Evolutionary conservation across 2,329 filamentous ascomycete genomes (phyloP), one percentile per base, ranked within the genome.

Genomic region (Neospermospora avenae): DNA sequence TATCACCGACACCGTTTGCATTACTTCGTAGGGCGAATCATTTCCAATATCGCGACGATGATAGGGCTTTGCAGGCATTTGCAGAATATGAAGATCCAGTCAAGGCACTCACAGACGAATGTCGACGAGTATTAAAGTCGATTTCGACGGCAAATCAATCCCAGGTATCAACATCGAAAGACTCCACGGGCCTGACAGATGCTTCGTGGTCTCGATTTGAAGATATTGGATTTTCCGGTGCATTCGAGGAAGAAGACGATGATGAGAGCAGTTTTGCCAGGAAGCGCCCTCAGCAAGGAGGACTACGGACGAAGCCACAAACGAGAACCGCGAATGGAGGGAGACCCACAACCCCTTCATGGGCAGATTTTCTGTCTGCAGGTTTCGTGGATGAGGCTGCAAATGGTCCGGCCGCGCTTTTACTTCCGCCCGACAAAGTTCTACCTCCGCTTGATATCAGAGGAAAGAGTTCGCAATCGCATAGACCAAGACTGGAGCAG

Each of bases 171-270:
- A 87, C 81, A 70, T 80, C 84, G 16, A 87, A 90, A 72, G 84
- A 86, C 59, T 90, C 87, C 1, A 91, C 87, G 4, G 86, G 88
- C 62, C 76, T 91, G 58, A 84, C 84, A 37, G 93, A 98, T 73
- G 90, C 93, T 20, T 96, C 93, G 0, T 99, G 95, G 95, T 98
- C 95, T 16, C 85, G 92, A 54, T 99, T 99, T 65, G 91, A 97
- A 73, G 95, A 97, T 71, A 86, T 98, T 68, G 95, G 95, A 0
- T 99, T 98, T 71, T 85, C 89, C 3, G 90, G 84, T 61, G 76
- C 88, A 0, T 78, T 93, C 22, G 88, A 92, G 46, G 89, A 91
- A 0, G 80, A 87, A 1, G 86, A 89, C 1, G 84, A 88, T 0
- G 82, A 86, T n/a, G 69, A 68, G 18, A 67, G 62, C 41, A 68